Conservation (phyloP, 768 basidiomycete genomes). For the Phylloporus sp. region DNA sequence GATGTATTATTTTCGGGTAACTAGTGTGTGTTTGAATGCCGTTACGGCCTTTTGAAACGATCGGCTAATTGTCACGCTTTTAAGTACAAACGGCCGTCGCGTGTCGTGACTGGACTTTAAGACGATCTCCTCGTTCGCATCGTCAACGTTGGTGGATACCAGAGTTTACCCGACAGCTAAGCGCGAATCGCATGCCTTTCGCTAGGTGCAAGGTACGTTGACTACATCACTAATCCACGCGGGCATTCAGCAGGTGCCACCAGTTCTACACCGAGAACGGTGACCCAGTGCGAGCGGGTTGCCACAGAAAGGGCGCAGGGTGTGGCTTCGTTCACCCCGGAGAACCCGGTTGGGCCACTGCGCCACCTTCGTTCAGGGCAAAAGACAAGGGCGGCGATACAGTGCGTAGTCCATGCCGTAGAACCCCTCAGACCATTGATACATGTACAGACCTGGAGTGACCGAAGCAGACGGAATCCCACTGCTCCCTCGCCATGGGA, state of each 20-base stretch:
- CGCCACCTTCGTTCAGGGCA: conserved; percentile 7
- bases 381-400: conserved; percentile 15
- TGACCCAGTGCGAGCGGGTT: conserved; percentile 25
- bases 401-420: conserved; percentile 11
- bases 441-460: conserved; percentile 7
- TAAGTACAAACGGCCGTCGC: neutral
- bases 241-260: neutral
- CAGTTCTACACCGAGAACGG: conserved; percentile 33
- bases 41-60: no score
- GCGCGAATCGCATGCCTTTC: conserved; percentile 24
- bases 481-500: neutral
- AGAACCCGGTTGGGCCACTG: conserved; percentile 22
- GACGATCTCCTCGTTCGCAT: neutral
- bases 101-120: neutral
- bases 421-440: neutral
- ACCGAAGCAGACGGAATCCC: conserved; percentile 1
- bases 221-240: conserved; percentile 2
- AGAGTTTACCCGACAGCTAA: neutral
- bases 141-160: neutral
- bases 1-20: conserved; percentile 9
- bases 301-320: conserved; percentile 12
- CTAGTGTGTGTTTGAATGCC: neutral
- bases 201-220: conserved; percentile 23
- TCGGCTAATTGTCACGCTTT: neutral
- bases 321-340: conserved; percentile 33